These are phyloP conservation scores for Scytalidium lignicola DNA, from an alignment of 2,329 filamentous ascomycete genomes.

Conservation along the genomic window DNA sequence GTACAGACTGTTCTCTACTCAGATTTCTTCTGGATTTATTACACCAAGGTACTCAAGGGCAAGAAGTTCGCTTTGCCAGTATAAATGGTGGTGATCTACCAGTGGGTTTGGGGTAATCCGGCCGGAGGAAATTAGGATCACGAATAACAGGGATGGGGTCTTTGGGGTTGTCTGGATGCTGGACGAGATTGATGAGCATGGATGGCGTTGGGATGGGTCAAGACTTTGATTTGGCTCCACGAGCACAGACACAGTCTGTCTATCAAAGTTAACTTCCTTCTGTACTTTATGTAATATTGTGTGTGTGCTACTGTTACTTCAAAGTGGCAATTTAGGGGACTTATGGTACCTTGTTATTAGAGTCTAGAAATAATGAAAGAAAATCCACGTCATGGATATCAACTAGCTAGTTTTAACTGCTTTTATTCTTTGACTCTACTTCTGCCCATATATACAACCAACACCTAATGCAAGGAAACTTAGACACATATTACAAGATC, in stretches of 20 bases:
- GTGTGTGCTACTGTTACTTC: too few relatives aligned
- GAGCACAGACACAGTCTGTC: not conserved
- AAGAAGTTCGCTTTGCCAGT: constrained; percentile 85
- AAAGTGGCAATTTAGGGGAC: too few relatives aligned
- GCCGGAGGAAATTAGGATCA: not conserved
- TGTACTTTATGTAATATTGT: not conserved
- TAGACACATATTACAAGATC: constrained; percentile 21
- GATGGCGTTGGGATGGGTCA: constrained; percentile 20
- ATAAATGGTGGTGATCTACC: constrained; percentile 38
- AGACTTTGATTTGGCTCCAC: constrained; percentile 14
- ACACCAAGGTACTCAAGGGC: constrained; percentile 88
- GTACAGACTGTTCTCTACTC: constrained; percentile 94
- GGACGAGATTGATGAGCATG: constrained; percentile 15
- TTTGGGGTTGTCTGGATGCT: not conserved
- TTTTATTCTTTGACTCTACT: constrained; percentile 9
- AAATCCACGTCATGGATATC: not conserved
- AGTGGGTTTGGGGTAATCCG: not conserved
- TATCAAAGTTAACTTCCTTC: not conserved
- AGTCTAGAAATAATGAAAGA: not conserved
- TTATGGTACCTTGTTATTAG: not conserved
- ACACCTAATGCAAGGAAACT: constrained; percentile 21
- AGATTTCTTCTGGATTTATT: constrained; percentile 99
- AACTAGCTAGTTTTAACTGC: constrained; percentile 3
- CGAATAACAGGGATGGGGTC: not conserved
- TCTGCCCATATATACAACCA: constrained; percentile 30